Evolutionary conservation across 139 green algal species (phyloP), one percentile per base, ranked within the genome.

Genomic region (Prasinococcaceae sp.): DNA sequence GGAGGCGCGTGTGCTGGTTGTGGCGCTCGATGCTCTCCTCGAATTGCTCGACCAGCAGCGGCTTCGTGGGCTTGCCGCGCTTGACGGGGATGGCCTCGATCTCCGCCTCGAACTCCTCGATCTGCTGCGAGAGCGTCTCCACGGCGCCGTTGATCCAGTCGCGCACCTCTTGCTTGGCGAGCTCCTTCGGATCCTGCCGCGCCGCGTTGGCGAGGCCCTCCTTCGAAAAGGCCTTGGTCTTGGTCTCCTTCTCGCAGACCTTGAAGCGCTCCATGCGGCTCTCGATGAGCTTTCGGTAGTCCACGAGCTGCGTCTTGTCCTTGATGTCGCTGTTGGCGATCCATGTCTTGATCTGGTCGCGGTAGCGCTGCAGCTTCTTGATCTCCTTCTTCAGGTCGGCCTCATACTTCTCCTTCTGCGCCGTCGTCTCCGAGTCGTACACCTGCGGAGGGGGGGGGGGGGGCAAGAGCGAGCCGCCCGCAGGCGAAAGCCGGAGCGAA

Each of bases 371-470:
- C 26, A 99, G 79, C 74, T 98, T 98, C 69, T 99, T 99, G 20
- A 99, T 94, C 66, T 99, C 88, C 54, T 94, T 95, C 73, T 99
- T 99, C 20, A 99, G 61, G 41, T 98, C 89, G 12, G 73, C 80
- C 55, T 98, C 92, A 36, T 89, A 82, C 74, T 97, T 98, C 47
- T 98, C 90, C 50, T 85, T 86, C 52, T 92, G 79, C 51, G 87
- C 89, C 22, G 53, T 45, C 54, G 88, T 93, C 19, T 98, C 89
- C 4, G 75, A 82, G 32, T 86, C 84, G 41, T 95, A 80, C 26
- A 94, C 77, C 81, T 95, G 79, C 33, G 23, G 27, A 19, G 45
- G 5, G 20, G 12, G 20, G 20, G 30, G 10, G 32, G n/a, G n/a
- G n/a, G n/a, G n/a, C n/a, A n/a, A n/a, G n/a, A n/a, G n/a, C n/a